Conservation (phyloP, 2,329 filamentous ascomycete species). For the Lojkania enalia region DNA sequence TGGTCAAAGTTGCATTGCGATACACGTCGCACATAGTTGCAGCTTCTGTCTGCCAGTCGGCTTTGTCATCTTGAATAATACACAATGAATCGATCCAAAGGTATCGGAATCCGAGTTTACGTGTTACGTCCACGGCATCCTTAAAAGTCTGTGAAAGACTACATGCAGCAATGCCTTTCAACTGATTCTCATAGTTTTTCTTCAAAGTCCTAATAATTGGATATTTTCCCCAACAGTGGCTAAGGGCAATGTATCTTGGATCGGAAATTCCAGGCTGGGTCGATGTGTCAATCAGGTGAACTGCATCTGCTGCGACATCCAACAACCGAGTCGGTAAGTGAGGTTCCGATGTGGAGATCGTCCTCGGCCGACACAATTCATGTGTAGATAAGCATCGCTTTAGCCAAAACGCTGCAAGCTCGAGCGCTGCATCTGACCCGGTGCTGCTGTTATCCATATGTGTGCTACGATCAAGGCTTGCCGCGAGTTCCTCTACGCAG, state of each 20-base stretch:
- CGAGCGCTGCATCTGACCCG: slow-evolving; percentile 22
- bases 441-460: slow-evolving; percentile 16
- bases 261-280: slow-evolving; percentile 3
- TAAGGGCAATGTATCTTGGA: slow-evolving; percentile 22
- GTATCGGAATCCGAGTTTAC: slow-evolving; percentile 20
- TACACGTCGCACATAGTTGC: slow-evolving; percentile 32
- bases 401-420: slow-evolving; percentile 25
- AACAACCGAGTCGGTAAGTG: slow-evolving; percentile 25
- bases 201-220: slow-evolving; percentile 24
- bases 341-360: background rate
- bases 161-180: slow-evolving; percentile 9
- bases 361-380: slow-evolving; percentile 13
- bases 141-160: slow-evolving; percentile 20
- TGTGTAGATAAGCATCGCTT: slow-evolving; percentile 17
- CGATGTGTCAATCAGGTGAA: slow-evolving; percentile 18
- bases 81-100: slow-evolving; percentile 27
- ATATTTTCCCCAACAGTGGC: slow-evolving; percentile 28
- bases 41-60: slow-evolving; percentile 30
- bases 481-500: too few species aligned
- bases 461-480: too few species aligned
- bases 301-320: slow-evolving; percentile 15
- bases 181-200: slow-evolving; percentile 17
- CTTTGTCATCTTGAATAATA: slow-evolving; percentile 25
- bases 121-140: slow-evolving; percentile 19
- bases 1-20: slow-evolving; percentile 23